Evolutionary conservation across 768 basidiomycete genomes (phyloP), one percentile per base, ranked within the genome.

Genomic region (Cystobasidiopsis lactophilus): DNA sequence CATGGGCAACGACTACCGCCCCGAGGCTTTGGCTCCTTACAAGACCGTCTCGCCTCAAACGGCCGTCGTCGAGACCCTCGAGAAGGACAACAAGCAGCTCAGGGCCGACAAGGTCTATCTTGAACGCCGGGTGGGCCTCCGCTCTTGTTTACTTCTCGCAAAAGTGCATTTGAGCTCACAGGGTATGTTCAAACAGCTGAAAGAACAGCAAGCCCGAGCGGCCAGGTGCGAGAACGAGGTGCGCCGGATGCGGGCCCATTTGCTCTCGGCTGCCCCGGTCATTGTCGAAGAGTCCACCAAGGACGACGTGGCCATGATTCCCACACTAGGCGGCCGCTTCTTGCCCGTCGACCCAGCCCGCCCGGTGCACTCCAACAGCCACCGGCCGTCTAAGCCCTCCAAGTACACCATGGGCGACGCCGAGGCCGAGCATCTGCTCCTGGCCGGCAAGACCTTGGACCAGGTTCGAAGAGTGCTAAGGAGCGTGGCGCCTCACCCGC

Each of bases 391-490:
- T 19, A 10, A 27, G 51, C 31, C 38, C 2, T 30, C 33, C 16
- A 38, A 44, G 2, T n/a, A n/a, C n/a, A 16, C 33, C 5, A 59
- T 61, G 55, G 62, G 58, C 29, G 62, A 63, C 49, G 62, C 62
- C 18, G 62, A 61, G 27, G 44, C 60, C 2, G 62, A 61, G 38
- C 55, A 52, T 19, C 52, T 63, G 11, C 52, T 63, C 11, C 52
- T 50, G 14, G 60, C 60, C 2, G 56, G 54, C 5, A 58, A 57
- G 49, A 37, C 26, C 13, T 41, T 51, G 24, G 41, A 41, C 18
- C 55, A 57, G 44, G 46, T 59, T 24, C 40, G 53, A 4, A 27
- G 60, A 3, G 51, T 57, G 29, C 48, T 52, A 21, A 46, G 53
- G 44, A 40, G 52, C 4, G 40, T 48, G 7, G 41, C 41, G 41